These are phyloP conservation scores for Strobilomyces confusus DNA, from an alignment of 768 basidiomycete genomes.

Conservation along the genomic window DNA sequence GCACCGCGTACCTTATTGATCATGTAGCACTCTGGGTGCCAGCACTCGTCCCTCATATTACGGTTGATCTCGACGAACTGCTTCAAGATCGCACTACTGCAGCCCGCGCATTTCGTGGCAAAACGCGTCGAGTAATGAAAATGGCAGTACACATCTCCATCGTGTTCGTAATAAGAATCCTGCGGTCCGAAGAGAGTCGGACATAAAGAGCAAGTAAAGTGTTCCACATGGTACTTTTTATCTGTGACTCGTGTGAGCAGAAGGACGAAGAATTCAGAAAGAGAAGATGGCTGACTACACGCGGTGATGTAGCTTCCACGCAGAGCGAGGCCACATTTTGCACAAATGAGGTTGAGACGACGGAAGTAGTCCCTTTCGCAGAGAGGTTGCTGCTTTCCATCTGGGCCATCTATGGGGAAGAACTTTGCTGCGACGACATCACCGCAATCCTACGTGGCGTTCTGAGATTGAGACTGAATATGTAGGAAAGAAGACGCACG, in stretches of 20 bases:
- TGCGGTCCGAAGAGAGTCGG: slow-evolving; percentile 95
- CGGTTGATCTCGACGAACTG: slow-evolving; percentile 99
- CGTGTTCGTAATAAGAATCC: slow-evolving; percentile 99
- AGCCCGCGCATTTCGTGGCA: slow-evolving; percentile 97
- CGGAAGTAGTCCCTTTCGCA: slow-evolving; percentile 99
- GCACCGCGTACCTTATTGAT: slow-evolving; percentile 82
- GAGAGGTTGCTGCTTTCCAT: slow-evolving; percentile 87
- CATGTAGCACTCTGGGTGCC: slow-evolving; percentile 99
- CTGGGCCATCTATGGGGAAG: slow-evolving; percentile 93
- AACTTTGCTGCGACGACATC: slow-evolving; percentile 97
- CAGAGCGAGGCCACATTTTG: slow-evolving; percentile 90
- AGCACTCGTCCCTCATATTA: slow-evolving; percentile 97
- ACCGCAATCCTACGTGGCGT: slow-evolving; percentile 75
- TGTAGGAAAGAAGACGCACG: slow-evolving; percentile 47
- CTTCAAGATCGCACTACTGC: slow-evolving; percentile 94
- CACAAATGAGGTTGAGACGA: slow-evolving; percentile 92
- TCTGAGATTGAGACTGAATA: background rate
- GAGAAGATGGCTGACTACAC: slow-evolving; percentile 66
- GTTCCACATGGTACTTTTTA: slow-evolving; percentile 99
- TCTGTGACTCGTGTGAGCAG: slow-evolving; percentile 44
- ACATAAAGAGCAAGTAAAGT: slow-evolving; percentile 97
- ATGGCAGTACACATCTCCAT: slow-evolving; percentile 97
- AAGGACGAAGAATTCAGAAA: background rate
- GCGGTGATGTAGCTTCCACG: slow-evolving; percentile 99
- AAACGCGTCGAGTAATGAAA: slow-evolving; percentile 99